Percentiles rank a stretch among this genome's conserved stretches.
Evolutionary conservation across 495 filamentous ascomycete species (phyloP).

Genomic region (Penicillium diatomitis): DNA sequence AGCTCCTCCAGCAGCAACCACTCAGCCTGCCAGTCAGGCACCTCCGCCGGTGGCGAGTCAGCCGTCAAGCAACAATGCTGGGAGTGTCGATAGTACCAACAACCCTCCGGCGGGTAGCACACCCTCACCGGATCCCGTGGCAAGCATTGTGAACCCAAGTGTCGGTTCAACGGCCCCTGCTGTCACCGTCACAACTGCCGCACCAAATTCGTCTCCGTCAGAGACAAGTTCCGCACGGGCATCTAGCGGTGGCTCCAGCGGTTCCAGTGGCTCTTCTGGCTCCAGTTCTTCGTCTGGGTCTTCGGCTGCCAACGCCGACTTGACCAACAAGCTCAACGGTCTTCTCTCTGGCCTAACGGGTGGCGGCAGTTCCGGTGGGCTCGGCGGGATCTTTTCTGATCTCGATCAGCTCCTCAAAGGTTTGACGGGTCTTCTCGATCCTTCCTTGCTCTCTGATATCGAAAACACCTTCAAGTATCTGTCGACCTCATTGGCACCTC

Average conservation of each 20-base stretch:
- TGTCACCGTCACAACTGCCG: conserved; percentile 2
- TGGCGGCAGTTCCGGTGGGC: background rate
- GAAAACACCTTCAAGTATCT: conserved; percentile 28
- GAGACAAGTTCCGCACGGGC: conserved; percentile 1
- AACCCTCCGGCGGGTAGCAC: background rate
- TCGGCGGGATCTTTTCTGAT: background rate
- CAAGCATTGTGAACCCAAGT: conserved; percentile 2
- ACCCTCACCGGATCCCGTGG: background rate
- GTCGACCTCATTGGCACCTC: conserved; percentile 24
- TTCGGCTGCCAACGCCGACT: background rate
- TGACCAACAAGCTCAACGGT: background rate
- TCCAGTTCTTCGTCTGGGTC: background rate
- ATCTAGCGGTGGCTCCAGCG: conserved; percentile 1
- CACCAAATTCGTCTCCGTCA: conserved; percentile 2
- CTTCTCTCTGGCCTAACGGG: background rate
- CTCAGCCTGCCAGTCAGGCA: background rate
- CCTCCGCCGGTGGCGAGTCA: background rate
- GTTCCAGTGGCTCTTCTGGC: background rate
- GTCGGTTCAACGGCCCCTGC: conserved; percentile 4
- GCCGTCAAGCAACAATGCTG: no score
- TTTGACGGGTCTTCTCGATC: conserved; percentile 13
- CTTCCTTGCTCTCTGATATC: conserved; percentile 18
- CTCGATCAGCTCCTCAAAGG: conserved; percentile 10
- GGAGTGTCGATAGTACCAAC: background rate
- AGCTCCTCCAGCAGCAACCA: background rate